Conservation (phyloP, 805 yeast species). For the Dipodascus albidus region DNA sequence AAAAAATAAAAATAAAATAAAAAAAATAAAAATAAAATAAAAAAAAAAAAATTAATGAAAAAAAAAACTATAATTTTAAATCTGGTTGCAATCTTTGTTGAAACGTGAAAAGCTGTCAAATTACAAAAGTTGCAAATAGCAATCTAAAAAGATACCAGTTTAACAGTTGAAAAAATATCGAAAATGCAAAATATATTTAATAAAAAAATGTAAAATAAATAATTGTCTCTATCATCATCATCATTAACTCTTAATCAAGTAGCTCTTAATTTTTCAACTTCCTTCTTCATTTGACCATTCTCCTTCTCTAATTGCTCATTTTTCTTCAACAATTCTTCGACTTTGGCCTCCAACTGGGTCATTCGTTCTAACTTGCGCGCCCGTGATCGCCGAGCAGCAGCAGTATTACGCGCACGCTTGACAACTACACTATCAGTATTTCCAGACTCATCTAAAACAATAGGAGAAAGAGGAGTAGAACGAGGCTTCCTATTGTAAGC, state of each 20-base stretch:
- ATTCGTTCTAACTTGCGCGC: conserved; percentile 90
- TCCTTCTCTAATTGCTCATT: conserved; percentile 15
- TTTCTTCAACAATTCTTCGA: conserved; percentile 43
- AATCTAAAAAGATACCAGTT: too few relatives aligned
- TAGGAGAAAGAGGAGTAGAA: conserved; percentile 57
- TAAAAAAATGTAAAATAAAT: too few relatives aligned
- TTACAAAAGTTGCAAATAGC: too few relatives aligned
- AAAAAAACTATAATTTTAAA: too few relatives aligned
- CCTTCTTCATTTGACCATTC: background rate
- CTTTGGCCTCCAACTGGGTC: conserved; percentile 72
- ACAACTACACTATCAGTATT: conserved; percentile 21
- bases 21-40: too few relatives aligned
- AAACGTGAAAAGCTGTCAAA: too few relatives aligned
- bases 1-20: too few relatives aligned
- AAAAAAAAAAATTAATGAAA: background rate
- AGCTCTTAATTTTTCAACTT: background rate
- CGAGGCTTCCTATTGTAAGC: conserved; percentile 73
- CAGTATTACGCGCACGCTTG: conserved; percentile 80
- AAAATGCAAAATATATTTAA: too few relatives aligned
- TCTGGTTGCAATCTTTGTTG: too few relatives aligned
- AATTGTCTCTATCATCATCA: background rate
- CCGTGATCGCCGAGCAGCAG: conserved; percentile 84
- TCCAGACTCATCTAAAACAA: conserved; percentile 38
- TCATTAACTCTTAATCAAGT: background rate
- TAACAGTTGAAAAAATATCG: too few relatives aligned